A percentile compares a stretch with the other conserved stretches of the same genome.
Conservation (phyloP, 352 stramenopile species). For the Phytopythium chamaehyphon region DNA sequence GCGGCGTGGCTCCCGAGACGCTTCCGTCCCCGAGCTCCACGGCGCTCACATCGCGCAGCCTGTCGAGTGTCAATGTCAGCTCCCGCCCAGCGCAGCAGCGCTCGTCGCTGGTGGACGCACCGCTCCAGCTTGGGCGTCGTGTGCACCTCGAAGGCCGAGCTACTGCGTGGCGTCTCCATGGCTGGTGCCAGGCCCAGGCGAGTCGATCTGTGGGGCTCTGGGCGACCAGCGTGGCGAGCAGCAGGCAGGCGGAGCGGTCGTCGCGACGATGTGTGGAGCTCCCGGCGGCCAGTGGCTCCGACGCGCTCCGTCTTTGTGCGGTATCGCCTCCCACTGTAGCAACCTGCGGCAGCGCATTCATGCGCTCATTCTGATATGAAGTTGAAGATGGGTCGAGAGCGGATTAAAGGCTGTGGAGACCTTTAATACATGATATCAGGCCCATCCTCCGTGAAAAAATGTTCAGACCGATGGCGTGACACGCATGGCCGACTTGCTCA, state of each 20-base stretch:
- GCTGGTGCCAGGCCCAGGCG: constrained; percentile 1
- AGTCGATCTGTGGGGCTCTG: neutral
- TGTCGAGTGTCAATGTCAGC: neutral
- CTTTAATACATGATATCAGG: too few relatives aligned
- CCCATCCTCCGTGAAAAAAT: constrained; percentile 1
- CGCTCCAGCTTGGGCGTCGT: constrained; percentile 20
- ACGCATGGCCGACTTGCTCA: too few relatives aligned
- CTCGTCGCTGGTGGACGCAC: constrained; percentile 6
- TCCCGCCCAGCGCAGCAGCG: neutral
- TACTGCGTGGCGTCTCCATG: constrained; percentile 19
- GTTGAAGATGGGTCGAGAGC: too few relatives aligned
- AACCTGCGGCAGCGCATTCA: too few relatives aligned
- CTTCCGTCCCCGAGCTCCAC: constrained; percentile 22
- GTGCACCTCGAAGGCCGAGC: constrained; percentile 17
- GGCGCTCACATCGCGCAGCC: constrained; percentile 14
- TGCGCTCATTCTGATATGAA: too few relatives aligned
- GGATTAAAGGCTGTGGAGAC: too few relatives aligned
- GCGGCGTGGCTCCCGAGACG: constrained; percentile 8
- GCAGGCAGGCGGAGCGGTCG: too few relatives aligned
- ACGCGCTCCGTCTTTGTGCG: too few relatives aligned
- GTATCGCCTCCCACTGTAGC: too few relatives aligned
- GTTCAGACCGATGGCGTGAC: neutral
- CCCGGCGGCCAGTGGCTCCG: too few relatives aligned
- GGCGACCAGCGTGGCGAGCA: neutral
- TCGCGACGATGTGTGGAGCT: too few relatives aligned